phyloP scores from a whole-genome alignment of 768 basidiomycete genomes.

The Filobasidium wieringae region DNA sequence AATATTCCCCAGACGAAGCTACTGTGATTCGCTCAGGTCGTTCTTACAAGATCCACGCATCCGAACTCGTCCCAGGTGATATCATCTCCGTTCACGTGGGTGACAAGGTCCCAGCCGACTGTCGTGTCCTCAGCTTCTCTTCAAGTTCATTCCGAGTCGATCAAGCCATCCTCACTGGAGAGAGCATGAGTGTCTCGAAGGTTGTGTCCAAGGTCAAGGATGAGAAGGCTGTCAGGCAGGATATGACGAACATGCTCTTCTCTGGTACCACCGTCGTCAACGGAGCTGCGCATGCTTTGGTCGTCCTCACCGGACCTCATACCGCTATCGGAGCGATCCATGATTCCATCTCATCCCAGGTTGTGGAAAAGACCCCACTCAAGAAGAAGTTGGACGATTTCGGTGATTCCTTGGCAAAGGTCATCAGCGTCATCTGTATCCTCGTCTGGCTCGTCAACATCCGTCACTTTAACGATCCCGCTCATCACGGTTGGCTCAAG shows the following conservation, averaged over 20 bases:
- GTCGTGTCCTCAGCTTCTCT: constrained; percentile 72
- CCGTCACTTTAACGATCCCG: constrained; percentile 89
- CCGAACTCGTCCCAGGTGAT: constrained; percentile 87
- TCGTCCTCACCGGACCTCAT: constrained; percentile 68
- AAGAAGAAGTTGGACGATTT: constrained; percentile 98
- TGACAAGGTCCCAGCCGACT: constrained; percentile 91
- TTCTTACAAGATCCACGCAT: constrained; percentile 63
- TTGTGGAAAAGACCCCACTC: constrained; percentile 87
- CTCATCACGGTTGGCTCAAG: constrained; percentile 77
- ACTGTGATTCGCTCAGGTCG: constrained; percentile 69
- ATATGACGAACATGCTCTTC: constrained; percentile 95
- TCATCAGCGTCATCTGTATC: constrained; percentile 91
- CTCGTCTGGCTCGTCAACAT: constrained; percentile 97
- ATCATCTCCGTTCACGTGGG: constrained; percentile 83
- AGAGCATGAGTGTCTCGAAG: constrained; percentile 82
- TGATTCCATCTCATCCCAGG: constrained; percentile 85
- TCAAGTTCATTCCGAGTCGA: constrained; percentile 90
- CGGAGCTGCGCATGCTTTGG: constrained; percentile 74
- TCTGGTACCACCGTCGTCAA: constrained; percentile 93
- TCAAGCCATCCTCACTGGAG: constrained; percentile 93
- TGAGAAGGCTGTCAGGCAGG: constrained; percentile 78
- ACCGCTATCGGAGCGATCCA: constrained; percentile 97
- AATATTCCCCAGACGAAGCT: constrained; percentile 94
- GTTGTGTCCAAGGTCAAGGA: constrained; percentile 57
- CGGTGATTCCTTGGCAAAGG: constrained; percentile 92